Evolutionary conservation across 805 yeast species (phyloP), one percentile per base, ranked within the genome.

Genomic region (Komagataella pastoris): DNA sequence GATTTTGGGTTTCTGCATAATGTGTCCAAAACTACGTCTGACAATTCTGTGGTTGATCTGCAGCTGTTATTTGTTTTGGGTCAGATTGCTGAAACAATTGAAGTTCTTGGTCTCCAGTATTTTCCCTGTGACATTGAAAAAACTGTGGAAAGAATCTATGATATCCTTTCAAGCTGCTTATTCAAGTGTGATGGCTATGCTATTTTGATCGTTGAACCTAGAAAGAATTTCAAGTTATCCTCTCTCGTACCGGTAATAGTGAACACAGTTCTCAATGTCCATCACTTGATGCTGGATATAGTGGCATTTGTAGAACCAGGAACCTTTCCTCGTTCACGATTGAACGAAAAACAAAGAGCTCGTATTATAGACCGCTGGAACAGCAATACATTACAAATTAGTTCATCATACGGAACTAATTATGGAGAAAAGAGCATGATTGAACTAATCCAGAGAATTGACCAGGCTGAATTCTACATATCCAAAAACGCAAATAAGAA

Each of bases 1-100:
- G 97, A 93, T 61, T 70, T 93, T 44, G 99, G 99, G 0, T 93
- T 93, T 63, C 72, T 93, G 52, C 96, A 89, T 60, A 83, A 81
- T 18, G 81, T 88, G 4, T 73, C 77, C 3, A 66, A 74, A 50
- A 58, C 63, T 8, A 59, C 61, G 4, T 55, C 73, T 8, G 56
- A 54, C 40, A 55, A 55, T 8, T 50, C 54, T 1, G 52, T 50
- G 52, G 61, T 68, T 53, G 80, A 69, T 52, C 69, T 88, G 65
- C 96, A 89, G 61, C 81, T 93, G 4, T 70, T 93, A 50, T 93
- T 84, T 65, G 88, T 88, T 4, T 65, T 93, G 48, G 98, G 99
- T 0, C 74, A 81, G 49, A 82, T 93, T 46, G 79, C 86, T 6
- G 91, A 85, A 56, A 89, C 98, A 0, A 83, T 93, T 65, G 99